Base-by-base conservation (phyloP, 805 yeast species). In the Priceomyces castillae region DNA sequence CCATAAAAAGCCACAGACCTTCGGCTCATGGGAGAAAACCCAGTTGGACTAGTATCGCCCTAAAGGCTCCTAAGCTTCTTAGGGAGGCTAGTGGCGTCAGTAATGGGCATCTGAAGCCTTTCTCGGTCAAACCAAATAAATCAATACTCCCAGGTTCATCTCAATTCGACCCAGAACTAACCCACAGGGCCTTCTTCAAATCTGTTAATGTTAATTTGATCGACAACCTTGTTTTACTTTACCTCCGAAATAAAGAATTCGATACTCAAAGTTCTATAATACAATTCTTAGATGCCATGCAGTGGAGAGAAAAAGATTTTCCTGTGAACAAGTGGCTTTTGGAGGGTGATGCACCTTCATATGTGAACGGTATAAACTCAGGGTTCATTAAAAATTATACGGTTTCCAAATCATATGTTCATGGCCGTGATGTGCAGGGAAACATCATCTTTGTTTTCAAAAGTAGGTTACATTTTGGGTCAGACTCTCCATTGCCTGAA, bases 171-270 rank as follows among this genome's bases (percentile, higher is more conserved):
- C 77, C 84, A 0, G 72, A 71, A 17, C 73, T 71, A 16, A 56
- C 81, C 7, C 77, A 78, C 48, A 61, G 61, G 22, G 59, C 82
- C 84, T 10, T 90, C 3, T 28, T 49, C 34, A 28, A 22, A 7
- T 51, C 43, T 17, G 7, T 38, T 3, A 81, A 92, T 65, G 76
- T 81, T 34, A 98, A 92, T 61, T 74, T 83, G 37, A 86, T 95
- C 2, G 99, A 94, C 63, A 84, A 86, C 54, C 64, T 83, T 51
- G 40, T 88, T 23, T 71, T 90, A 56, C 77, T 95, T 55, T 90
- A 84, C 56, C 65, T 87, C 19, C 76, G 96, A 53, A 97, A 97
- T 30, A 81, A 97, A 65, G 89, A 89, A 65, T 89, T 89, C 83
- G 80, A 85, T 50, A 73, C 82, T 17, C 83, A 80, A 52, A 78